Conservation (phyloP, 805 yeast genomes). For the Candida nemodendra region DNA sequence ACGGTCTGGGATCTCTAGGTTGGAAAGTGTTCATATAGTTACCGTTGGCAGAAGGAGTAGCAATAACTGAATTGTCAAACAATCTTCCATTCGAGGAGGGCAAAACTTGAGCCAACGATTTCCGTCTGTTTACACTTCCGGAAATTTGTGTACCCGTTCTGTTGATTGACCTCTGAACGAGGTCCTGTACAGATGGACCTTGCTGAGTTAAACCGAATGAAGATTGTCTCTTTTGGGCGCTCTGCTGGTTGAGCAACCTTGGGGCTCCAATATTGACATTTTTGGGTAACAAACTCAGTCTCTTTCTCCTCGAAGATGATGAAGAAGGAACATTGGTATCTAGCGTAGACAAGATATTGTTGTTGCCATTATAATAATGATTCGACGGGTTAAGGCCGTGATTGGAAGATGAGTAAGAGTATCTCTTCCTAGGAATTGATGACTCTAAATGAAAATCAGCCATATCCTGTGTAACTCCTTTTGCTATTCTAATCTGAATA, state of each 20-base stretch:
- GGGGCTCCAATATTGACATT: conserved; percentile 33
- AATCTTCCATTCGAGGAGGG: conserved; percentile 24
- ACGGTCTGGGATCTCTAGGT: conserved; percentile 66
- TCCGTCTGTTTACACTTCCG: conserved; percentile 15
- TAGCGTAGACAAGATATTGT: conserved; percentile 17
- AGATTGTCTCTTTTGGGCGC: conserved; percentile 26
- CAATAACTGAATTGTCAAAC: conserved; percentile 19
- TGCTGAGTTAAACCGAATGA: conserved; percentile 22
- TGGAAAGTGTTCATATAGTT: conserved; percentile 10
- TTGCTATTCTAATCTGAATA: neutral
- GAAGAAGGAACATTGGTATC: conserved; percentile 18
- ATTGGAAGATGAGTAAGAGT: conserved; percentile 17
- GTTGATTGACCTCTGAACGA: conserved; percentile 28
- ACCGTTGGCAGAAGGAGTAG: conserved; percentile 16
- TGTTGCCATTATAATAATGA: conserved; percentile 15
- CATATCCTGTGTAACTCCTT: conserved; percentile 8
- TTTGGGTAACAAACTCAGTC: conserved; percentile 30
- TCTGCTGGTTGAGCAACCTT: conserved; percentile 24
- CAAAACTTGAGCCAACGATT: conserved; percentile 12
- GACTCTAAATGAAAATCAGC: conserved; percentile 21
- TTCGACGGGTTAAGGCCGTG: conserved; percentile 14
- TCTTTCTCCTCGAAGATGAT: conserved; percentile 23
- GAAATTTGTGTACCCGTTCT: conserved; percentile 20
- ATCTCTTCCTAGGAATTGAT: conserved; percentile 21
- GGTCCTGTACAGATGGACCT: conserved; percentile 24